Percentiles rank a stretch among this genome's conserved stretches.
Evolutionary conservation across 257 asterid species (phyloP).

Genomic region (Ocimum tenuiflorum): DNA sequence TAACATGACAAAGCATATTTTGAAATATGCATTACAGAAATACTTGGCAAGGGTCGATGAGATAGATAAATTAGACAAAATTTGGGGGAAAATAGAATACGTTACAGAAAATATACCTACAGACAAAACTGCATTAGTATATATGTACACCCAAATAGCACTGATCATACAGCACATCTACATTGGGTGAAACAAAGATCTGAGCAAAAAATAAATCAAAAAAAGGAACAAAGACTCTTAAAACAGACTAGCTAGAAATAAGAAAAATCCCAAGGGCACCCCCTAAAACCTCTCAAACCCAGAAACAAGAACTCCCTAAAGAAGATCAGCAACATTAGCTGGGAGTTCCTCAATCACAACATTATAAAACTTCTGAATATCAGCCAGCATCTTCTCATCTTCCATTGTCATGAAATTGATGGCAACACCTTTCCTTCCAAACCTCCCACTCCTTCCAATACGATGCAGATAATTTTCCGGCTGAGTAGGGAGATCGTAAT

Average conservation of each 20-base stretch:
- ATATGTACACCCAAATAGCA: constrained; percentile 11
- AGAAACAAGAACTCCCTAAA: constrained; percentile 32
- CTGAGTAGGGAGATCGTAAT: constrained; percentile 70
- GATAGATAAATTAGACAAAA: constrained; percentile 19
- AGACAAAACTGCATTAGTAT: constrained; percentile 35
- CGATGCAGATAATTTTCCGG: constrained; percentile 78
- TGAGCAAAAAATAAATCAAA: constrained; percentile 16
- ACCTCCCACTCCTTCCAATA: constrained; percentile 72
- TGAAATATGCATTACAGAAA: too few relatives aligned
- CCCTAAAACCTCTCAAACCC: neutral
- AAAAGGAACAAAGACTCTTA: neutral
- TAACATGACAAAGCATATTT: too few relatives aligned
- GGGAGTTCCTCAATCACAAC: constrained; percentile 68
- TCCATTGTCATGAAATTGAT: constrained; percentile 60
- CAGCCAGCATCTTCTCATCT: constrained; percentile 60
- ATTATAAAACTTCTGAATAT: constrained; percentile 72
- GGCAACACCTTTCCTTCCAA: constrained; percentile 73
- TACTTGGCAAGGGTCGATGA: too few relatives aligned
- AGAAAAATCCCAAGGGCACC: neutral
- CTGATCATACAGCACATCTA: neutral
- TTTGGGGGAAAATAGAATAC: constrained; percentile 13
- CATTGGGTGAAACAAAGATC: constrained; percentile 13
- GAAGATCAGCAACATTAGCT: too few relatives aligned
- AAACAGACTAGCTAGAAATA: constrained; percentile 12
- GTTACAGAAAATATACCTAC: constrained; percentile 31